These are phyloP conservation scores for Kwoniella botswanensis DNA, from an alignment of 768 basidiomycete species.

Conservation along the genomic window DNA sequence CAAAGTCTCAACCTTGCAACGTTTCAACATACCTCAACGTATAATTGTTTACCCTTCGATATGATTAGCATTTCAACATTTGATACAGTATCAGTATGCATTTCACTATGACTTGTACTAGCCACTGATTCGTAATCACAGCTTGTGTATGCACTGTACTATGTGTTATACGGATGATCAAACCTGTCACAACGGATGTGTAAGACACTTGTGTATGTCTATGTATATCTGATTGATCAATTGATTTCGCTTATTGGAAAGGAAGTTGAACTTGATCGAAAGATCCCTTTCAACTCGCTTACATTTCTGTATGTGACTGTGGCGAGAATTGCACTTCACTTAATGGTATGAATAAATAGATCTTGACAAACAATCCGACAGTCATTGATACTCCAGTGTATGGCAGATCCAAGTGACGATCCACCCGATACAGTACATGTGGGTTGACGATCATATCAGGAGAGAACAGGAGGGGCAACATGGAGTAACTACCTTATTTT, in stretches of 20 bases:
- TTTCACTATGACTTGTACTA: neutral
- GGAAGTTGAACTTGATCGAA: neutral
- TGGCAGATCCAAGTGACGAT: too few species aligned
- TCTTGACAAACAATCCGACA: neutral
- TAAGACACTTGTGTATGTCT: neutral
- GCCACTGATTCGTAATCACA: too few species aligned
- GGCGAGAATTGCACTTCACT: neutral
- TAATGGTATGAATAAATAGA: neutral
- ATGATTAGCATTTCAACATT: conserved; percentile 1
- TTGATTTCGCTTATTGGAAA: neutral
- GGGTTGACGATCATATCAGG: neutral
- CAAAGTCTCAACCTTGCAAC: too few species aligned
- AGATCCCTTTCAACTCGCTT: too few species aligned
- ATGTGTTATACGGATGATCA: too few species aligned
- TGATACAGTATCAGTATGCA: neutral
- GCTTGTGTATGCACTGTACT: too few species aligned
- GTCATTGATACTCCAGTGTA: neutral
- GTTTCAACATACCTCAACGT: neutral
- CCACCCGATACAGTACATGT: neutral
- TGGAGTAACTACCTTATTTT: neutral
- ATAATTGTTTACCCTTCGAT: neutral
- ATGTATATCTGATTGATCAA: neutral
- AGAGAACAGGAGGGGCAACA: neutral
- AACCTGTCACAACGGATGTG: too few species aligned
- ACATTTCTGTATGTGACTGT: neutral